Evolutionary conservation across 73 alveolate genomes (phyloP).

Genomic region (Urostyla sp.): DNA sequence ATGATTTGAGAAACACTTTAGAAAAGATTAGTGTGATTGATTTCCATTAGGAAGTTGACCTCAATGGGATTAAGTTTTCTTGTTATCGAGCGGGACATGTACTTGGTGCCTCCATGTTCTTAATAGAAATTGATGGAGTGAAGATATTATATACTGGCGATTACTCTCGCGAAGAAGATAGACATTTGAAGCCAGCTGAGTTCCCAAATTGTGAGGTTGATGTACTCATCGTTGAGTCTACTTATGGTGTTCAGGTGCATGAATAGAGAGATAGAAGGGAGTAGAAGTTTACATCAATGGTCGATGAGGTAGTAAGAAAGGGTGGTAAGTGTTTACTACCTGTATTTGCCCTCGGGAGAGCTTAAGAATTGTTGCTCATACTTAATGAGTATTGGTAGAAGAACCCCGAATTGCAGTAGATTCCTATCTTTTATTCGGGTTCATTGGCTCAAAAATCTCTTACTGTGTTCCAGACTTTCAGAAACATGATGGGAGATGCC

Average conservation of each 20-base stretch:
- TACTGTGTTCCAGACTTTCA: constrained; percentile 92
- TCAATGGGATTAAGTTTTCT: constrained; percentile 95
- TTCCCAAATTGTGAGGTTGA: constrained; percentile 97
- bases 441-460: constrained; percentile 94
- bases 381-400: constrained; percentile 97
- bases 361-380: constrained; percentile 95
- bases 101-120: constrained; percentile 99
- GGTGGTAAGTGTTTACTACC: constrained; percentile 99
- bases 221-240: constrained; percentile 97
- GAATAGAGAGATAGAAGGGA: constrained; percentile 98
- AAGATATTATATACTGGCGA: constrained; percentile 99
- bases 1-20: constrained; percentile 86
- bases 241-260: constrained; percentile 98
- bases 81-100: constrained; percentile 99
- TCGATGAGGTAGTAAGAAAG: constrained; percentile 93
- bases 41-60: constrained; percentile 96
- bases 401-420: constrained; percentile 78
- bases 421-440: constrained; percentile 94
- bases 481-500: constrained; percentile 95
- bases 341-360: constrained; percentile 99
- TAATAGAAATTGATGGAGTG: constrained; percentile 98
- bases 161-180: constrained; percentile 98
- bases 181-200: constrained; percentile 99
- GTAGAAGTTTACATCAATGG: constrained; percentile 90
- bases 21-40: constrained; percentile 93